A percentile compares a stretch with the other conserved stretches of the same genome.
These are phyloP conservation scores for Aspergillus leporis DNA, from an alignment of 495 filamentous ascomycete species.

Conservation along the genomic window DNA sequence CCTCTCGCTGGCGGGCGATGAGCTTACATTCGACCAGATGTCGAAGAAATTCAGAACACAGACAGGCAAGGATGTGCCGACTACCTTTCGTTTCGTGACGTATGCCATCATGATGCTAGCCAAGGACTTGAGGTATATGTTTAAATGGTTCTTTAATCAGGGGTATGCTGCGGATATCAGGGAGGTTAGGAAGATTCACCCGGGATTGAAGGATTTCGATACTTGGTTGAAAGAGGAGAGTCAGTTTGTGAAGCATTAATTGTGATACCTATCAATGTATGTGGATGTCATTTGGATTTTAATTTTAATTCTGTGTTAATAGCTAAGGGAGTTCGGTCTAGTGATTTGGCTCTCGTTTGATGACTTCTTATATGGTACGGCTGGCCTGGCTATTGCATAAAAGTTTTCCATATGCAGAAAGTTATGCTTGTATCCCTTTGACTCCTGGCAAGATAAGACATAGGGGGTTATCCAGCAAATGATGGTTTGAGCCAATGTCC, in stretches of 20 bases:
- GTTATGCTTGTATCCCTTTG: no score
- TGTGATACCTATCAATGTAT: not conserved
- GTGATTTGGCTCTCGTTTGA: no score
- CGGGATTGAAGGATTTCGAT: constrained; percentile 57
- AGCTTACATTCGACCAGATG: constrained; percentile 52
- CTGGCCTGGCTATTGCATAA: no score
- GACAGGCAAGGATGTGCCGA: constrained; percentile 48
- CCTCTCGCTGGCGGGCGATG: constrained; percentile 59
- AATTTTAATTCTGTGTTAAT: no score
- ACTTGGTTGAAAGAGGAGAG: constrained; percentile 62
- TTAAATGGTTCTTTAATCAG: constrained; percentile 60
- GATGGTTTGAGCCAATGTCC: no score
- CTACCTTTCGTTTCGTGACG: constrained; percentile 45
- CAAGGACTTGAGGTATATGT: constrained; percentile 58
- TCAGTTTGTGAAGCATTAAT: constrained; percentile 27
- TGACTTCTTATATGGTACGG: no score
- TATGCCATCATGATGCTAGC: constrained; percentile 42
- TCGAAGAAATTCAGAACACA: constrained; percentile 49
- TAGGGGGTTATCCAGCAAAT: no score
- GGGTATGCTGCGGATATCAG: constrained; percentile 61
- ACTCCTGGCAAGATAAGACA: no score
- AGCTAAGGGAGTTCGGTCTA: no score
- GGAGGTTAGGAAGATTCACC: constrained; percentile 49
- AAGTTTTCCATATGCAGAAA: no score
- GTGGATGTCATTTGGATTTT: no score